Evolutionary conservation across 768 basidiomycete genomes (phyloP), one percentile per base, ranked within the genome.

Genomic region (Coprinellus aureogranulatus): DNA sequence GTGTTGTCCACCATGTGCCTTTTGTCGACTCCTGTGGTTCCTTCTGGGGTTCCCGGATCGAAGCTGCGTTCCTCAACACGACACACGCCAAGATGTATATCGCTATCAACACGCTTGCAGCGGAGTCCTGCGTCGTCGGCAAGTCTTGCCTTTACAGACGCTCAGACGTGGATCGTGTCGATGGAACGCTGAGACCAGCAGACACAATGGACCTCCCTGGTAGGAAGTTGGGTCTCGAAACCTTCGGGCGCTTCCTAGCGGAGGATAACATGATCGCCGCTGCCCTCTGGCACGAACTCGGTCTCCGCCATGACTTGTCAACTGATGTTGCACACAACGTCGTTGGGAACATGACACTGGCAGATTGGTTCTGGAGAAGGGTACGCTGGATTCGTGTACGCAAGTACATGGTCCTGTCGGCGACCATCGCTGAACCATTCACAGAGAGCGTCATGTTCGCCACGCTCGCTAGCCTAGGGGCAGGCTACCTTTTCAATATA

Each of bases 61-160:
- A 99, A 74, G 90, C 93, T 59, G 93, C 92, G 0, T 99, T 96
- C 70, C 75, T 99, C 57, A 98, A 98, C 70, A 96, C 94, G 4
- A 98, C 93, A 59, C 97, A 98, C 66, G 93, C 96, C 25, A 98
- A 95, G 73, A 94, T 98, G 90, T 98, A 98, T 66, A 81, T 98
- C 53, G 94, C 94, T 10, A 92, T 98, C 68, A 95, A 96, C 73
- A 83, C 89, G 0, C 75, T 90, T 46, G 92, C 90, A 11, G 74
- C 94, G 42, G 96, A 97, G 55, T 96, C 94, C 1, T 99, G 97
- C 65, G 94, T 98, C 4, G 88, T 97, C 58, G 97, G 97, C 61
- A 99, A 99, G 74, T 96, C 94, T 40, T 94, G 94, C 69, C 68
- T 99, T 49, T 98, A 94, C 72, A 87, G 92, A 45, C 89, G 92